Percentiles rank a stretch among this genome's conserved stretches.
These are phyloP conservation scores for Cydonia oblonga DNA, from an alignment of 331 rosid genomes.

Conservation along the genomic window DNA sequence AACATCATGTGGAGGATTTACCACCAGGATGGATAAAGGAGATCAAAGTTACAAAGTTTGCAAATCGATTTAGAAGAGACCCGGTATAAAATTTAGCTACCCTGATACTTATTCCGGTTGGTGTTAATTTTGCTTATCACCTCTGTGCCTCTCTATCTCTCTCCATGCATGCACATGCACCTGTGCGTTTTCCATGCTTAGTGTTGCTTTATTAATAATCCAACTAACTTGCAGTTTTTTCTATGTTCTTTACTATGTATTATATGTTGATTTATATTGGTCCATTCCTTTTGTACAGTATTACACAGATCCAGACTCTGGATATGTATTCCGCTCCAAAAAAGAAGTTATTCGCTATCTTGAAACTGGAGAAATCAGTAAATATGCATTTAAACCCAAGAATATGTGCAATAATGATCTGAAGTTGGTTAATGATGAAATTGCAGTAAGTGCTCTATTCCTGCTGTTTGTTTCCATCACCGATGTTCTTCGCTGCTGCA, in stretches of 20 bases:
- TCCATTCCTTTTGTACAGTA: slow-evolving; percentile 29
- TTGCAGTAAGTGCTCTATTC: slow-evolving; percentile 18
- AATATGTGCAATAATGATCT: slow-evolving; percentile 2
- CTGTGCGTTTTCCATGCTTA: not conserved
- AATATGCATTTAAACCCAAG: slow-evolving; percentile 38
- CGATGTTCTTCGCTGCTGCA: not conserved
- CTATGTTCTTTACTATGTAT: not conserved
- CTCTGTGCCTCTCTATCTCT: not conserved
- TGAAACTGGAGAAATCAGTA: slow-evolving; percentile 50
- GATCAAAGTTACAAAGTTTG: slow-evolving; percentile 41
- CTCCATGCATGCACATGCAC: not conserved
- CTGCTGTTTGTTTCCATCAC: not conserved
- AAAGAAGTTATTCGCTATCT: slow-evolving; percentile 59
- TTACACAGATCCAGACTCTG: slow-evolving; percentile 68
- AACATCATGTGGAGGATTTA: slow-evolving; percentile 43
- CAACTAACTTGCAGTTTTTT: not conserved
- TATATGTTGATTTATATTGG: not conserved
- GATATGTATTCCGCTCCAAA: slow-evolving; percentile 70
- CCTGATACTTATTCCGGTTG: not conserved
- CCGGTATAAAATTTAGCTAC: slow-evolving; percentile 39
- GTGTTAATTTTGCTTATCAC: not conserved
- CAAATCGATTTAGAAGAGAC: slow-evolving; percentile 44
- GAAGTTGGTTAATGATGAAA: slow-evolving; percentile 5
- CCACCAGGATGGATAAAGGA: slow-evolving; percentile 78
- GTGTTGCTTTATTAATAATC: not conserved